Percentiles rank a stretch among this genome's conserved stretches.
phyloP scores from a whole-genome alignment of 2,329 filamentous ascomycete genomes.

The Xylaria sp. region DNA sequence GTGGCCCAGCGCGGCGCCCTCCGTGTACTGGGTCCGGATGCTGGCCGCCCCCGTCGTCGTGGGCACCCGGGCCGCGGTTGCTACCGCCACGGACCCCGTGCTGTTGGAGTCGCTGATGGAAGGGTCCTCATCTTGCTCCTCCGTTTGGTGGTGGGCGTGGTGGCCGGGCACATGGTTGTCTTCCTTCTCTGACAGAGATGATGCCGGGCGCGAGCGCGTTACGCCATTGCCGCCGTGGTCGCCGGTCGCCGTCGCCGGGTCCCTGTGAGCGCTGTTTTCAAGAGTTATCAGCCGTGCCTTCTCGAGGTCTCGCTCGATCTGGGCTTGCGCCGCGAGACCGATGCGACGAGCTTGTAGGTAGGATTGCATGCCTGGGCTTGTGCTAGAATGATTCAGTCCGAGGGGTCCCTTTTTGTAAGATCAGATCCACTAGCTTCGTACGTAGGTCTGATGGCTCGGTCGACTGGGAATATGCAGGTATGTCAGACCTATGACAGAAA shows the following conservation, averaged over 20 bases:
- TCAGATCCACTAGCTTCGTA: too few relatives aligned
- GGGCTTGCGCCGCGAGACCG: constrained; percentile 24
- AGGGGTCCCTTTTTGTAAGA: too few relatives aligned
- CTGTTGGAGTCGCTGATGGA: too few relatives aligned
- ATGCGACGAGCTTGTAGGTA: constrained; percentile 27
- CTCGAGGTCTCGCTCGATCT: constrained; percentile 28
- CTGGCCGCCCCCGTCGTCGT: constrained; percentile 18
- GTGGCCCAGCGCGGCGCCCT: constrained; percentile 31
- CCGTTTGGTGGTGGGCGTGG: background rate
- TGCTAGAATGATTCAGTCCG: background rate
- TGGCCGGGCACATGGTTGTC: background rate
- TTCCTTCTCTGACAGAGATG: background rate
- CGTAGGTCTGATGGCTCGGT: too few relatives aligned
- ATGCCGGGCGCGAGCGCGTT: background rate
- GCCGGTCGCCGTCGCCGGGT: background rate
- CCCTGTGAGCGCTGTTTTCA: constrained; percentile 3
- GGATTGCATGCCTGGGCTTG: constrained; percentile 28
- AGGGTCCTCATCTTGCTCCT: too few relatives aligned
- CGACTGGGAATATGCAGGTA: too few relatives aligned
- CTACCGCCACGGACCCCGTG: too few relatives aligned
- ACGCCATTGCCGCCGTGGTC: background rate
- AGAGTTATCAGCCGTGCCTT: constrained; percentile 18
- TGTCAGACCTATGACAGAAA: too few relatives aligned
- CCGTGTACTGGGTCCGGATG: constrained; percentile 21
- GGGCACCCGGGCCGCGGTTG: constrained; percentile 10